These are phyloP conservation scores for Globisporangium megalacanthum DNA, from an alignment of 352 stramenopile genomes.

Conservation along the genomic window DNA sequence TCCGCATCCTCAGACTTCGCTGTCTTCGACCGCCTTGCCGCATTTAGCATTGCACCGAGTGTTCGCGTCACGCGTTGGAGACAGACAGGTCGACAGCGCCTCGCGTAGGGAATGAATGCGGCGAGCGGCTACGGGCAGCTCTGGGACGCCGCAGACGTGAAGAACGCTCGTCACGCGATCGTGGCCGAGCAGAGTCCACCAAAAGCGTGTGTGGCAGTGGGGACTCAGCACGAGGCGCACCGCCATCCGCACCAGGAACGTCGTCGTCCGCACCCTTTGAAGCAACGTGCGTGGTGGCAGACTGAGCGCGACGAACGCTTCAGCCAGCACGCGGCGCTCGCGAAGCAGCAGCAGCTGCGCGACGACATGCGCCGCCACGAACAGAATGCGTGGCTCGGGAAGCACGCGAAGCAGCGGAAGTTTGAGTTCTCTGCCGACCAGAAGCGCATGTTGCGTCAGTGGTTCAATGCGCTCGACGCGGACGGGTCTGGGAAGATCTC, in stretches of 20 bases:
- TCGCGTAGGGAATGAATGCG: conserved; percentile 5
- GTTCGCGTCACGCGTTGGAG: too few relatives aligned
- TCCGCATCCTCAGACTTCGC: too few relatives aligned
- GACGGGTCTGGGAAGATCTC: conserved; percentile 70
- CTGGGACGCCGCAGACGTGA: conserved; percentile 8
- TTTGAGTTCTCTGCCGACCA: conserved; percentile 70
- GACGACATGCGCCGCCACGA: conserved; percentile 55
- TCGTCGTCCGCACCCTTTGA: background rate
- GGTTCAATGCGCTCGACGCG: conserved; percentile 68
- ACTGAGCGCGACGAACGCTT: conserved; percentile 18
- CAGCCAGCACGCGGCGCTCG: conserved; percentile 11
- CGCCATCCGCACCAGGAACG: background rate
- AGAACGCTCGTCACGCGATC: conserved; percentile 10
- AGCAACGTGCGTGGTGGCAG: conserved; percentile 30
- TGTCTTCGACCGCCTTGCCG: too few relatives aligned
- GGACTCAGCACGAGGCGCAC: background rate
- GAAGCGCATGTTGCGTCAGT: conserved; percentile 71
- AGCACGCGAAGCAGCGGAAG: conserved; percentile 47
- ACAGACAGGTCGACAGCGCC: background rate
- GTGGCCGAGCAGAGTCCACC: conserved; percentile 4
- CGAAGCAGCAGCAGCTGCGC: conserved; percentile 25
- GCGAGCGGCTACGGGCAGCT: conserved; percentile 11
- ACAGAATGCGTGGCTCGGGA: conserved; percentile 64
- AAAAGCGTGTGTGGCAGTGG: background rate
- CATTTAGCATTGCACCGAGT: too few relatives aligned